A percentile compares a stretch with the other conserved stretches of the same genome.
Conservation (phyloP, 208 protist genomes). For the Polymyxa betae region DNA sequence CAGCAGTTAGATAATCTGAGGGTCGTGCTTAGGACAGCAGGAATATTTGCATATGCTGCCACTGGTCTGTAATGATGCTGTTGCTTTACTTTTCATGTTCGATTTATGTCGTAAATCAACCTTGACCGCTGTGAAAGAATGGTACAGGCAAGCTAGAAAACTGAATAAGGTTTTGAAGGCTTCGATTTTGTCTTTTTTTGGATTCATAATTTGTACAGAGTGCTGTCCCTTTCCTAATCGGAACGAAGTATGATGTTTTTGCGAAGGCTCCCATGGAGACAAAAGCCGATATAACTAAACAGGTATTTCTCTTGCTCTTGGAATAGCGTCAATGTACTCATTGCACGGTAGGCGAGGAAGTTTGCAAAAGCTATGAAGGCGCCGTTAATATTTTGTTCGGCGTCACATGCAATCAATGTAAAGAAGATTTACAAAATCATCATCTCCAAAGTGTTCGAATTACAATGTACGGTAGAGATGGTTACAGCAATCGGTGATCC, state of each 20-base stretch:
- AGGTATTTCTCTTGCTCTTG: background rate
- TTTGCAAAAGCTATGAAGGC: constrained; percentile 86
- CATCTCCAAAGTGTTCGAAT: constrained; percentile 53
- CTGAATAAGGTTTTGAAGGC: constrained; percentile 76
- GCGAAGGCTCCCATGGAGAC: background rate
- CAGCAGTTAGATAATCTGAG: background rate
- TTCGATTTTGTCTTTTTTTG: background rate
- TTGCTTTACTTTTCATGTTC: constrained; percentile 86
- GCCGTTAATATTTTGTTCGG: constrained; percentile 84
- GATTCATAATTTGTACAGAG: background rate
- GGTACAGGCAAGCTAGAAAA: constrained; percentile 82
- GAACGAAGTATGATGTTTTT: constrained; percentile 59
- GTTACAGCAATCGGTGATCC: constrained; percentile 34
- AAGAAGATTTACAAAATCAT: constrained; percentile 86
- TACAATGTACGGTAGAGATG: constrained; percentile 55
- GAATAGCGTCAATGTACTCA: background rate
- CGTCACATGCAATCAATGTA: constrained; percentile 81
- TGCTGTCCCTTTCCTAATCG: constrained; percentile 55
- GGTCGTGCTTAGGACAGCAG: constrained; percentile 70
- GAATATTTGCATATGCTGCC: constrained; percentile 87
- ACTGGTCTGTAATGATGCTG: constrained; percentile 85
- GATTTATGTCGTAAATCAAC: constrained; percentile 82
- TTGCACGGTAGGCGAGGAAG: constrained; percentile 66
- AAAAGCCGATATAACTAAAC: constrained; percentile 59
- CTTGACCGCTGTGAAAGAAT: constrained; percentile 80